These are phyloP conservation scores for Hypsizygus marmoreus DNA, from an alignment of 768 basidiomycete genomes.

Conservation along the genomic window DNA sequence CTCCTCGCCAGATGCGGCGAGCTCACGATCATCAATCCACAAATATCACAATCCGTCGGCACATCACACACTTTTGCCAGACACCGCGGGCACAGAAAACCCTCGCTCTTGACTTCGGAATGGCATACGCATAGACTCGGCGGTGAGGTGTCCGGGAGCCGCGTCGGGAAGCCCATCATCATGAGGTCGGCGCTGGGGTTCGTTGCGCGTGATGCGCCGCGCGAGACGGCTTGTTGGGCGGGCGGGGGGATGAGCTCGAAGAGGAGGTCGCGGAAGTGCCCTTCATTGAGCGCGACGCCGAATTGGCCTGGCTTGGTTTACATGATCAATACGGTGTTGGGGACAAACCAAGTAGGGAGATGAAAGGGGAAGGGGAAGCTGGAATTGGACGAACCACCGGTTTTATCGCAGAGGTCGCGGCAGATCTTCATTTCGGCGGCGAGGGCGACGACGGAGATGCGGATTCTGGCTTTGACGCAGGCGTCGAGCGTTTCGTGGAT, in stretches of 20 bases:
- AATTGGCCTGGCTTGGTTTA: constrained; percentile 70
- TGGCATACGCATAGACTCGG: constrained; percentile 93
- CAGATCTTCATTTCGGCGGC: constrained; percentile 99
- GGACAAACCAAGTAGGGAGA: constrained; percentile 4
- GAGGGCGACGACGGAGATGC: constrained; percentile 90
- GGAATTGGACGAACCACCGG: constrained; percentile 68
- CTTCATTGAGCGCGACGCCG: constrained; percentile 98
- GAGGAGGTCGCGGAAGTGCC: constrained; percentile 92
- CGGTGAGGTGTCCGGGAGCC: constrained; percentile 80
- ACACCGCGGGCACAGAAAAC: constrained; percentile 95
- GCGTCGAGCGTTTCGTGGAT: constrained; percentile 93
- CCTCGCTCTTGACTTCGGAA: constrained; percentile 87
- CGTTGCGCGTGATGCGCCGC: constrained; percentile 38
- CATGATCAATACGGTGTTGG: constrained; percentile 7
- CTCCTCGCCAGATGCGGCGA: constrained; percentile 96
- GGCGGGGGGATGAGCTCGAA: constrained; percentile 97
- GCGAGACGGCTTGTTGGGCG: constrained; percentile 62
- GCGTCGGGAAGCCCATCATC: constrained; percentile 99
- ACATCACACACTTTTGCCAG: constrained; percentile 94
- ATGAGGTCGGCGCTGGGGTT: constrained; percentile 87
- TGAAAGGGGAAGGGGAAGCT: constrained; percentile 5
- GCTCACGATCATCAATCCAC: constrained; percentile 96
- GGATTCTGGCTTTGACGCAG: constrained; percentile 80
- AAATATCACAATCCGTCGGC: constrained; percentile 97
- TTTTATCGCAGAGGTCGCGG: constrained; percentile 86